Evolutionary conservation across 441 rosid species (phyloP), one percentile per base, ranked within the genome.

Genomic region (Dalechampia spathulata): DNA sequence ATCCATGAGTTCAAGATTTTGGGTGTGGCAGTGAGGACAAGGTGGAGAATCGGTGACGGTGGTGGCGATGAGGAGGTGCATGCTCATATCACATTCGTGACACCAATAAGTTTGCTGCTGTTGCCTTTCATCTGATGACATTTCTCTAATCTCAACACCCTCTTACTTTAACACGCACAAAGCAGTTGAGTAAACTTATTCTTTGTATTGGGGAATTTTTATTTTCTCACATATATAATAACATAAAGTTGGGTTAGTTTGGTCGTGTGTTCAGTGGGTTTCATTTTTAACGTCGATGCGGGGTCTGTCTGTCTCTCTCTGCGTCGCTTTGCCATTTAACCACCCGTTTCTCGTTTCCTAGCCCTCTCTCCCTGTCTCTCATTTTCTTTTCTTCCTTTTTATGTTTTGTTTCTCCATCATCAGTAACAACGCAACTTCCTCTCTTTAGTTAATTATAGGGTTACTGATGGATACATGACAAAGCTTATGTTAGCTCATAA

Each of bases 51-150:
- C 20, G 1, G 9, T 2, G 15, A n/a, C 5, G 19, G 68, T 19
- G 23, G 66, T 20, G 27, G 69, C 36, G 42, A 65, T 6, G 61
- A 73, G 67, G 47, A 82, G 75, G 5, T 66, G 67, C 21, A 82
- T 17, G 67, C 88, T 79, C 72, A 72, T 73, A 66, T 82, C 88
- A 44, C 88, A 82, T 52, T 75, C 77, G 66, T 75, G 83, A 56
- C 88, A 82, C 85, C 88, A 82, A 68, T 75, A 82, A 0, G 77
- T 75, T 53, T 69, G 66, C 41, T 38, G 44, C 25, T 63, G 70
- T 14, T 72, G 58, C 3, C 38, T n/a, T 14, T 52, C 40, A 30
- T 52, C 21, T 60, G 67, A 60, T 13, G 64, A 51, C 57, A 50
- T 50, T 11, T 20, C 28, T 53, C 23, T 67, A 30, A 2, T 28